Conservation (phyloP, 257 asterid genomes). For the Fraxinus americana region DNA sequence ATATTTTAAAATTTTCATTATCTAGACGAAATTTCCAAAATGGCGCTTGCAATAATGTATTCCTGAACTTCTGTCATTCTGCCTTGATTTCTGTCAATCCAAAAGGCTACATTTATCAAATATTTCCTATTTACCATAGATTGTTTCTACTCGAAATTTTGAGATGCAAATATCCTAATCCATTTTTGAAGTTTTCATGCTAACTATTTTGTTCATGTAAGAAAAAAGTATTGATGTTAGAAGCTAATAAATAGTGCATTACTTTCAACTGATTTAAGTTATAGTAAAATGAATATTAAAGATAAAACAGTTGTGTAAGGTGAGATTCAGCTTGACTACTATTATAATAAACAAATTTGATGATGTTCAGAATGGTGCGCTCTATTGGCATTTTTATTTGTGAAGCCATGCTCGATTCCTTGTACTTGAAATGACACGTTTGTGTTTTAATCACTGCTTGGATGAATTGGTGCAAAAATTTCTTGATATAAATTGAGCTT, state of each 20-base stretch:
- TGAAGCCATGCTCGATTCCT: not conserved
- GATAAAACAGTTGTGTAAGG: not conserved
- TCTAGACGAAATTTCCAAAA: not conserved
- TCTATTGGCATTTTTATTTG: not conserved
- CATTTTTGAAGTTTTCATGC: not conserved
- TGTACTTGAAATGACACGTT: not conserved
- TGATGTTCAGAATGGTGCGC: not conserved
- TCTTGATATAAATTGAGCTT: not conserved
- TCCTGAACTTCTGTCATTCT: not conserved
- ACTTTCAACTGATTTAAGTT: not conserved
- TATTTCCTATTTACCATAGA: not conserved
- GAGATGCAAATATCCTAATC: not conserved
- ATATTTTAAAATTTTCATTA: not conserved
- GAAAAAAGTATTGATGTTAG: not conserved
- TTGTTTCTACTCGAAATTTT: not conserved
- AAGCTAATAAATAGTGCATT: constrained; percentile 3
- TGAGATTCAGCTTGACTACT: not conserved
- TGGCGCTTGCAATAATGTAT: not conserved
- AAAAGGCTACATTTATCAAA: not conserved
- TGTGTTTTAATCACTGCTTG: not conserved
- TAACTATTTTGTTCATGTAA: not conserved
- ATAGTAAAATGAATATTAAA: not conserved
- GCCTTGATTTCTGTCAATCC: not conserved
- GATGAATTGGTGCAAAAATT: not conserved
- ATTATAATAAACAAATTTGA: not conserved